A percentile compares a stretch with the other conserved stretches of the same genome.
Conservation (phyloP, 2,329 filamentous ascomycete species). For the Dothistroma septosporum region DNA sequence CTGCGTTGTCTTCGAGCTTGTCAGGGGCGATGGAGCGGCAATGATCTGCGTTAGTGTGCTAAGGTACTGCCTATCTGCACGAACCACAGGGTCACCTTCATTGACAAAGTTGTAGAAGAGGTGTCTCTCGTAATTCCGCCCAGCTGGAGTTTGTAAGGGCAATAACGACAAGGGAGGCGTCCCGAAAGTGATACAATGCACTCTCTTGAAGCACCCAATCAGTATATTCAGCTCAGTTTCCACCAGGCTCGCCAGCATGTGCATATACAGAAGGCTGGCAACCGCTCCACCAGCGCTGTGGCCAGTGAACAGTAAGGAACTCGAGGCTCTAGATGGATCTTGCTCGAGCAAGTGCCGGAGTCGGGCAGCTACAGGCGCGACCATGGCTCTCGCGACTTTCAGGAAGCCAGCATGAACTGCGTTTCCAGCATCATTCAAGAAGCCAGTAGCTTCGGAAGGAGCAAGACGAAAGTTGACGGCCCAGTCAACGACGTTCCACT, state of each 20-base stretch:
- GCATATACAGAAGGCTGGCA: constrained; percentile 71
- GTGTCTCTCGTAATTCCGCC: constrained; percentile 53
- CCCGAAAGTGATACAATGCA: constrained; percentile 86
- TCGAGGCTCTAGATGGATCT: constrained; percentile 61
- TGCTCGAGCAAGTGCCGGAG: constrained; percentile 68
- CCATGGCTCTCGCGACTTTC: constrained; percentile 69
- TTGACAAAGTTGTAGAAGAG: constrained; percentile 78
- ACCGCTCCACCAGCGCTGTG: constrained; percentile 84
- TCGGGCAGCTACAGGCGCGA: constrained; percentile 65
- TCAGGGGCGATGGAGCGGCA: constrained; percentile 40
- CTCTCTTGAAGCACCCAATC: constrained; percentile 66
- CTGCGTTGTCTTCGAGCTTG: constrained; percentile 7
- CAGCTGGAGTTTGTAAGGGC: constrained; percentile 58
- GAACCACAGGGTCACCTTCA: constrained; percentile 75
- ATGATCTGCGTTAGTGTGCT: constrained; percentile 68
- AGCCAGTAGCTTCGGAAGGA: constrained; percentile 61
- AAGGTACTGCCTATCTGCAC: constrained; percentile 74
- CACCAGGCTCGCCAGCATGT: constrained; percentile 66
- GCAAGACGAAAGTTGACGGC: constrained; percentile 71
- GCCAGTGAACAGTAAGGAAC: constrained; percentile 76
- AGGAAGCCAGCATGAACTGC: constrained; percentile 79
- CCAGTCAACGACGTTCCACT: constrained; percentile 75
- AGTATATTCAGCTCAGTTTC: constrained; percentile 66
- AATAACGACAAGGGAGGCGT: constrained; percentile 71
- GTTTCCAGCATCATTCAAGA: constrained; percentile 74